phyloP scores from a whole-genome alignment of 192 early-diverging fungal genomes.

The Globomyces pollinis-pini region DNA sequence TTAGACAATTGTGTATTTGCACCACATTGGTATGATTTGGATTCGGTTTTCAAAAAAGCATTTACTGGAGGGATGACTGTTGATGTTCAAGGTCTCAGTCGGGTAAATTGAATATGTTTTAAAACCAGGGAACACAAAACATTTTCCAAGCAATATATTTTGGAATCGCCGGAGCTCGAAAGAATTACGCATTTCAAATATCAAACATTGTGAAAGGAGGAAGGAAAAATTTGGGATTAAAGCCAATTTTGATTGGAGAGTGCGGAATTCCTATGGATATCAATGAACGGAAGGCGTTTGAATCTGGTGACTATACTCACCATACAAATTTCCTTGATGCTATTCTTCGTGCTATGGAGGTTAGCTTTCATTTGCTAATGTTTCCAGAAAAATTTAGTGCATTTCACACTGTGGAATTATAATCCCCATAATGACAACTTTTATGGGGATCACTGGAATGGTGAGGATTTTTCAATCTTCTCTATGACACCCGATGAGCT shows the following conservation, averaged over 20 bases:
- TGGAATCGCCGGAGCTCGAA: conserved; percentile 62
- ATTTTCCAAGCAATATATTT: conserved; percentile 70
- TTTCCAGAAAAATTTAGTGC: conserved; percentile 49
- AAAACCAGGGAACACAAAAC: conserved; percentile 57
- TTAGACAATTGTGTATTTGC: conserved; percentile 61
- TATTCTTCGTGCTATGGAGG: conserved; percentile 63
- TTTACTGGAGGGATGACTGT: conserved; percentile 70
- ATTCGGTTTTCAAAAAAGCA: conserved; percentile 56
- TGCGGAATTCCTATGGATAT: conserved; percentile 85
- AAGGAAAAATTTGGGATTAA: conserved; percentile 47
- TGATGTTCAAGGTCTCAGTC: conserved; percentile 69
- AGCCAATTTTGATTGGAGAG: conserved; percentile 69
- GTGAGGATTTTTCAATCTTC: conserved; percentile 74
- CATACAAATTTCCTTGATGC: conserved; percentile 74
- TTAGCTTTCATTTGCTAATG: too few relatives aligned
- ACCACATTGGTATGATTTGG: conserved; percentile 85
- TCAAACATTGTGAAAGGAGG: conserved; percentile 56
- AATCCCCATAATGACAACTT: conserved; percentile 72
- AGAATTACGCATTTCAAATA: conserved; percentile 70
- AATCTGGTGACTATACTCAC: conserved; percentile 61
- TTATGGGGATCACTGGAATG: conserved; percentile 79
- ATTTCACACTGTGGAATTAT: conserved; percentile 85
- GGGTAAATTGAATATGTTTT: conserved; percentile 18
- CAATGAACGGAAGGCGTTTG: conserved; percentile 62
- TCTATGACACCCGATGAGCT: neutral